phyloP scores from a whole-genome alignment of 1,139 yeast genomes.

The Blastobotrys capitulatus region DNA sequence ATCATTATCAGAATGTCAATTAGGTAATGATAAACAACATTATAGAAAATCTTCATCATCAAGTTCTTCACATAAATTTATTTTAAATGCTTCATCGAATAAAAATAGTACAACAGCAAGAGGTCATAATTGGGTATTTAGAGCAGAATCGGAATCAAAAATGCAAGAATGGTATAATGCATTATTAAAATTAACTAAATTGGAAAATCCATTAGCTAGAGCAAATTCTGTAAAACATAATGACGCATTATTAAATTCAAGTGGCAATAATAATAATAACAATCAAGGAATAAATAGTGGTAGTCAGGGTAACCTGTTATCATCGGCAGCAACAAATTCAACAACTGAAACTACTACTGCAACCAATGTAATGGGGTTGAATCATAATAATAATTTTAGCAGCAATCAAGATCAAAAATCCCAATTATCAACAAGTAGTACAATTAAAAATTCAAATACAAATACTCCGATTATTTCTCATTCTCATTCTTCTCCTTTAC shows the following conservation, averaged over 20 bases:
- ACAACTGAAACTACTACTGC: not conserved
- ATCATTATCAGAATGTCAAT: slow-evolving; percentile 71
- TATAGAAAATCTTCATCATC: slow-evolving; percentile 51
- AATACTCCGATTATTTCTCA: not conserved
- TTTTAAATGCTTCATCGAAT: slow-evolving; percentile 53
- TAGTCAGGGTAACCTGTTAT: no score
- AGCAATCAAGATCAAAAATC: not conserved
- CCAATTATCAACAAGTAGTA: not conserved
- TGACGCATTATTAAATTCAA: not conserved
- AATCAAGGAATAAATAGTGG: no score
- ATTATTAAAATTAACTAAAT: slow-evolving; percentile 56
- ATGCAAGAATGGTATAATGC: slow-evolving; percentile 86
- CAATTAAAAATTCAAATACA: not conserved
- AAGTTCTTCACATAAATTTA: slow-evolving; percentile 65
- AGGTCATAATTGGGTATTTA: slow-evolving; percentile 90
- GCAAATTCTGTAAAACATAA: slow-evolving; percentile 23
- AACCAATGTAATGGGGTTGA: no score
- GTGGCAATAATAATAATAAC: not conserved
- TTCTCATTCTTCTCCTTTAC: not conserved
- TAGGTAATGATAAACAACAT: slow-evolving; percentile 61
- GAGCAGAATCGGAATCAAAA: slow-evolving; percentile 70
- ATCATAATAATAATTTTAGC: not conserved
- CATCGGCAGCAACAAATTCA: not conserved
- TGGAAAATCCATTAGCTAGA: slow-evolving; percentile 53
- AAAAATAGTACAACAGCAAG: slow-evolving; percentile 51